Evolutionary conservation across 441 rosid genomes (phyloP).

Genomic region (Adansonia rubrostipa): DNA sequence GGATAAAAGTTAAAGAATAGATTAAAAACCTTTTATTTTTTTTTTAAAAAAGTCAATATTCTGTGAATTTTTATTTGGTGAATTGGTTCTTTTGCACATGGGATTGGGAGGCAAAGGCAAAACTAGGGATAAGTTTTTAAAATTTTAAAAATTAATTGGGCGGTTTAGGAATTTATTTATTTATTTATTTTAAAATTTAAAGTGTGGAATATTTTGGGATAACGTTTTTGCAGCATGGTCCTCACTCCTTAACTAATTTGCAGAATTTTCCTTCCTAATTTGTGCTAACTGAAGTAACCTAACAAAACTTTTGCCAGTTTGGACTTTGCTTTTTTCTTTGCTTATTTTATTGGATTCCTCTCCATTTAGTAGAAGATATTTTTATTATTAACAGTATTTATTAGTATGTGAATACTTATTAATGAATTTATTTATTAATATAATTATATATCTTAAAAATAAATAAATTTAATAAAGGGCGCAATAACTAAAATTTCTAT

Average conservation of each 20-base stretch:
- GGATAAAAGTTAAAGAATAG: no score
- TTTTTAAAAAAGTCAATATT: background rate
- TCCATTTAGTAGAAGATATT: background rate
- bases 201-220: background rate
- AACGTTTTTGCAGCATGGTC: slow-evolving; percentile 11
- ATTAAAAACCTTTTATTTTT: no score
- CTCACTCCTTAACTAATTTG: background rate
- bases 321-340: background rate
- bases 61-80: slow-evolving; percentile 1
- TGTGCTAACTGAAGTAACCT: background rate
- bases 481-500: no score
- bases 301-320: background rate
- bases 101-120: background rate
- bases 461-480: no score
- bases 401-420: no score
- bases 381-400: no score
- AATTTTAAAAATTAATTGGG: slow-evolving; percentile 7
- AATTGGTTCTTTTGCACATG: background rate
- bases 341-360: background rate
- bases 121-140: background rate
- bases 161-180: background rate
- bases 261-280: background rate
- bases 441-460: no score
- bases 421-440: no score
- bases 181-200: background rate